Conservation (phyloP, 2,329 filamentous ascomycete species). For the Penicillium sp. region DNA sequence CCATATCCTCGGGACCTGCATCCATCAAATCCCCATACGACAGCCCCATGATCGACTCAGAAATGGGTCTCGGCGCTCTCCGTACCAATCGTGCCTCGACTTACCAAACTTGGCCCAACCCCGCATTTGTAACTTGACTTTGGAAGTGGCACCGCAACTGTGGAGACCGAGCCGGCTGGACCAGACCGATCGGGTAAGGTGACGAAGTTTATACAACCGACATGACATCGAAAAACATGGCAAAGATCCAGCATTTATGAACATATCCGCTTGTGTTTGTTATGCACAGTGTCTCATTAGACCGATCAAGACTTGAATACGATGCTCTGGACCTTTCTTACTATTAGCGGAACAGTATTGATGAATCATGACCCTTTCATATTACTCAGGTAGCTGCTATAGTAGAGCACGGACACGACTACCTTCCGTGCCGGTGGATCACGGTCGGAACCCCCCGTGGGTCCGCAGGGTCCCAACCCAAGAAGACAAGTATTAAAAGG, state of each 20-base stretch:
- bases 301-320: not conserved
- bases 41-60: not conserved
- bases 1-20: not conserved
- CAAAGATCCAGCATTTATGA: not conserved
- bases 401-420: not conserved
- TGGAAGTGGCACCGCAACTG: not conserved
- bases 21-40: not conserved
- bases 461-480: not conserved
- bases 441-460: conserved; percentile 14
- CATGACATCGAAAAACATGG: not conserved
- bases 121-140: conserved; percentile 4
- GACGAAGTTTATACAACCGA: not conserved
- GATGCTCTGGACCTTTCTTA: not conserved
- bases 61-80: conserved; percentile 12
- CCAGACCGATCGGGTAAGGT: conserved; percentile 10
- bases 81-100: conserved; percentile 9
- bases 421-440: not conserved
- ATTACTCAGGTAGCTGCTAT: not conserved
- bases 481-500: conserved; percentile 2
- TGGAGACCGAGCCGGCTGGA: conserved; percentile 9
- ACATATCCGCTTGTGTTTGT: not conserved
- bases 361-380: not conserved
- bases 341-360: not conserved
- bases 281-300: not conserved
- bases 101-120: not conserved